Evolutionary conservation across 768 basidiomycete species (phyloP), one percentile per base, ranked within the genome.

Genomic region (Mycena albidolilacea): DNA sequence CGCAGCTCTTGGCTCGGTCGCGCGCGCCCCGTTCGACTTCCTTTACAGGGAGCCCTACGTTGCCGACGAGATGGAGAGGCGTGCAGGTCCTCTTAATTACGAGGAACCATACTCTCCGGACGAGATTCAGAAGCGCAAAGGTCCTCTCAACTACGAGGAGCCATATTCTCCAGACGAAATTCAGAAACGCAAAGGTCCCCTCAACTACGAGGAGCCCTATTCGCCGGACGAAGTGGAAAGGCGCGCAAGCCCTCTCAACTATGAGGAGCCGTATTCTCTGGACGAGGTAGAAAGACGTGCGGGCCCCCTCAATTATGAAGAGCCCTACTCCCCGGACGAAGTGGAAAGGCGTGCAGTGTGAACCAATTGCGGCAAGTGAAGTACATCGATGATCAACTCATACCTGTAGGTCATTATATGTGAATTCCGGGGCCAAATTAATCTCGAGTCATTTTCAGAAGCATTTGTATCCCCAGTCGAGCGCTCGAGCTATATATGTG

Each of bases 101-200:
- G 64, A 71, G 48, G 64, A 71, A 8, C n/a, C 19, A 0, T 57
- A 70, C 15, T 63, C 69, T 38, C 61, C 64, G 7, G 70, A 71
- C 15, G 70, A 71, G 41, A 23, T 70, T 54, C 37, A 37, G 38
- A 58, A 39, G 17, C 69, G 69, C 23, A 52, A 21, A 12, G 69
- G 69, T 0, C 54, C 57, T 6, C n/a, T 44, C 19, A 48, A 65
- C 55, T 70, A 70, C 46, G 69, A 70, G 63, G 63, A 70, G 54
- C 70, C 64, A 5, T 71, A 71, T 55, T 71, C 70, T 38, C 60
- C 59, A 6, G 69, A 54, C 41, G 69, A 64, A 14, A 23, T 70
- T 54, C 37, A 37, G 38, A 58, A 39, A 10, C 69, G 69, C 23
- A 52, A 21, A 12, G 69, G 69, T 0, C 54, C 57, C 6, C n/a